A percentile compares a stretch with the other conserved stretches of the same genome.
These are phyloP conservation scores for Neopestalotiopsis clavispora DNA, from an alignment of 2,329 filamentous ascomycete genomes.

Conservation along the genomic window DNA sequence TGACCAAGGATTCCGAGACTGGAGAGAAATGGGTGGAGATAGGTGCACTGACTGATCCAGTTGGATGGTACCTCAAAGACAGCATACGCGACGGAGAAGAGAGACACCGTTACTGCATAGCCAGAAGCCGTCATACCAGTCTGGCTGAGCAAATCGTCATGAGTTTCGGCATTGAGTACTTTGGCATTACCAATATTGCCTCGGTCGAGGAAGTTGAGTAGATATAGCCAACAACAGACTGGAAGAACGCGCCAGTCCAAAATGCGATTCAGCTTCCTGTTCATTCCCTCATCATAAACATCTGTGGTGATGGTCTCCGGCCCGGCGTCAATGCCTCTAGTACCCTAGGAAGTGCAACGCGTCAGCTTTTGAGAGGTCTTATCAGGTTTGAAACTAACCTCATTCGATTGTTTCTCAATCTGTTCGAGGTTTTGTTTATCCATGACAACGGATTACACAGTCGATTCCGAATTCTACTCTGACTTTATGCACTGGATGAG, in stretches of 20 bases:
- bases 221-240: slow-evolving; percentile 60
- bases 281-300: slow-evolving; percentile 25
- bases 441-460: too few species aligned
- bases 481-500: too few species aligned
- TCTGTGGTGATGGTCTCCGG: slow-evolving; percentile 11
- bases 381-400: too few species aligned
- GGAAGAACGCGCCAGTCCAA: slow-evolving; percentile 41
- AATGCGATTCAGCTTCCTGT: slow-evolving; percentile 25
- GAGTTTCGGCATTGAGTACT: slow-evolving; percentile 42
- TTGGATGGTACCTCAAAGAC: slow-evolving; percentile 68
- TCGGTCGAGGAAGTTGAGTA: slow-evolving; percentile 60
- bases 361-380: too few species aligned
- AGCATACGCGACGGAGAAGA: slow-evolving; percentile 72
- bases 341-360: too few species aligned
- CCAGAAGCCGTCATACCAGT: slow-evolving; percentile 47
- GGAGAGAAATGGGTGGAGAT: too few species aligned
- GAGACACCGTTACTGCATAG: slow-evolving; percentile 59
- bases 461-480: too few species aligned
- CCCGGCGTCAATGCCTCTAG: too few species aligned
- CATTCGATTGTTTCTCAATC: too few species aligned
- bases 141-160: slow-evolving; percentile 44
- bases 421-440: too few species aligned
- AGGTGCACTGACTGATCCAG: slow-evolving; percentile 47
- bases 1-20: too few species aligned
- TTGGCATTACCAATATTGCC: slow-evolving; percentile 57